Evolutionary conservation across 2,329 filamentous ascomycete species (phyloP).

Genomic region (Calonectria multiphialidica): DNA sequence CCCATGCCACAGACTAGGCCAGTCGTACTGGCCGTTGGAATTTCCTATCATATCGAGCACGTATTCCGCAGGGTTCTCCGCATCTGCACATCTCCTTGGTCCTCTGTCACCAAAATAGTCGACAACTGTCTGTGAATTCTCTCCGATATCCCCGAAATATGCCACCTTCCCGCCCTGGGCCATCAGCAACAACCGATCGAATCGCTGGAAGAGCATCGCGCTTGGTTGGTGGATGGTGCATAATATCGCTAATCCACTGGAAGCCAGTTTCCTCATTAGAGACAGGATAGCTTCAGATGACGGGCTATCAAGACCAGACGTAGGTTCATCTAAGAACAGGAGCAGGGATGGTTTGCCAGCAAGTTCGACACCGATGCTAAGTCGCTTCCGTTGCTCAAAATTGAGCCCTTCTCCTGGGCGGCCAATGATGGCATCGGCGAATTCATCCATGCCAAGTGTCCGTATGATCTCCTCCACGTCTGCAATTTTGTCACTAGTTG

Average conservation of each 20-base stretch:
- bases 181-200: slow-evolving; percentile 68
- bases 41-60: slow-evolving; percentile 43
- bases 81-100: slow-evolving; percentile 30
- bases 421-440: slow-evolving; percentile 65
- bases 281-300: slow-evolving; percentile 79
- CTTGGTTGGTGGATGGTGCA: no score
- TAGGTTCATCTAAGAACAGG: slow-evolving; percentile 67
- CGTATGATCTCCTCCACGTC: slow-evolving; percentile 67
- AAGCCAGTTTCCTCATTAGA: slow-evolving; percentile 74
- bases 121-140: slow-evolving; percentile 35
- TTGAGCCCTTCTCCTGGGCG: slow-evolving; percentile 58
- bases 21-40: slow-evolving; percentile 32
- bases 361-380: slow-evolving; percentile 63
- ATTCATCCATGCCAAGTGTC: slow-evolving; percentile 67
- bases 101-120: slow-evolving; percentile 38
- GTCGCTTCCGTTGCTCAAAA: slow-evolving; percentile 63
- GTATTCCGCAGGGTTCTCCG: slow-evolving; percentile 42
- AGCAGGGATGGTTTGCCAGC: slow-evolving; percentile 59
- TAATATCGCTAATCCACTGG: slow-evolving; percentile 63
- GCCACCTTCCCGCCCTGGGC: slow-evolving; percentile 40
- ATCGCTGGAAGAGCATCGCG: slow-evolving; percentile 52
- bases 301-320: slow-evolving; percentile 68
- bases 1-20: slow-evolving; percentile 42
- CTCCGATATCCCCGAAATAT: slow-evolving; percentile 42
- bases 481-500: slow-evolving; percentile 60